Base-by-base conservation (phyloP, 306 rosid genomes). In the Albizia julibrissin region DNA sequence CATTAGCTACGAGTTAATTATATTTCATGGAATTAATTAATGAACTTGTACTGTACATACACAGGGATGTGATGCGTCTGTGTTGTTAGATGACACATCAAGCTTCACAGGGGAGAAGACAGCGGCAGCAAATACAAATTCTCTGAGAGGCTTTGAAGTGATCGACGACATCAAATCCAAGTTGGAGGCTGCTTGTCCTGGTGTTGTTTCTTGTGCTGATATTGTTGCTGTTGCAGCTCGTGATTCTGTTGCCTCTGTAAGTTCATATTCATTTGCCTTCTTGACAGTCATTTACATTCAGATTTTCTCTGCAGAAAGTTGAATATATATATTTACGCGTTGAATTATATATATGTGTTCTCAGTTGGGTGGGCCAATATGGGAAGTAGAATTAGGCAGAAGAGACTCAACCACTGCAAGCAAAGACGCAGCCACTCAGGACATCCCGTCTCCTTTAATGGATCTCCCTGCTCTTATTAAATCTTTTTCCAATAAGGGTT, bases 51-150 rank as follows among this genome's bases (percentile, higher is more conserved):
- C 29, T 42, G 29, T 78, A 77, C 66, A 19, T 1, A 5, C 8
- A 50, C 22, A 92, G 97, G 97, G 95, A 72, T 92, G 93, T 74
- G 97, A 92, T 84, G 95, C 90, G 79, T 92, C 97, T 27, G 87
- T 91, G 52, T 71, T 92, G 12, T 74, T 91, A 64, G 93, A 92
- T 76, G 97, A 92, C 89, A 92, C 93, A 10, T 80, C 90, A 8
- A 82, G 73, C 85, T 85, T 90, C 31, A 89, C 87, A 0, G 95
- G 97, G 73, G 95, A 92, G 83, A 89, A 92, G 47, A 85, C 94
- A 71, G 95, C 97, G 0, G 82, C 80, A 1, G 91, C 95, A 72
- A 92, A 92, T 75, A 27, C 50, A 31, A 78, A 84, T 70, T 92
- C 97, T 8, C 27, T 89, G 21, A 86, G 95, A 78, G 97, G 97